Base-by-base conservation (phyloP, 192 early-diverging fungal genomes). In the Backusella morwellensis region DNA sequence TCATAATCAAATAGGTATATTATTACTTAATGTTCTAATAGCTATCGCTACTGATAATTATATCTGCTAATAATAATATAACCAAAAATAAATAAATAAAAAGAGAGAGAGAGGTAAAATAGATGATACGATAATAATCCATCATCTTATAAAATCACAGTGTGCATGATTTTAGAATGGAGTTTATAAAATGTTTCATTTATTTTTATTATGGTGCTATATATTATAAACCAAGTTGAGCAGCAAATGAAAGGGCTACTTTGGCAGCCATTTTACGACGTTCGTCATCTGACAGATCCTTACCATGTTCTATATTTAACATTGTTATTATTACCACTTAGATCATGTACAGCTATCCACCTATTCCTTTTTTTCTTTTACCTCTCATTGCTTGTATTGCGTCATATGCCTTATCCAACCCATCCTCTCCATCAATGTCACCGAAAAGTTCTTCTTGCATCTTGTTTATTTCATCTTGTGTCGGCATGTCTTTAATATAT, bases 161-260 rank as follows among this genome's bases (percentile, higher is more conserved):
- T n/a, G 47, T 7, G 21, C 56, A 63, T 63, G 23, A 26, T 26
- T 29, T 59, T 63, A 63, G 56, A 63, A 63, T 63, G 56, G 56
- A 63, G 56, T 12, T 63, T 17, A 29, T 63, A 63, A 63, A 63
- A 63, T 63, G 56, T 63, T 63, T 63, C 56, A 63, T 3, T 63
- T 63, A 23, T 21, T 56, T 56, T 21, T 56, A 23, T 56, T 56
- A 21, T 3, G 14, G 9, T 40, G 11, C 40, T 35, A 17, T 8
- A 17, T 66, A 17, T 75, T 80, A 75, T 35, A 80, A 21, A 26
- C 77, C 81, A 35, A 82, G 54, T 32, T 84, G 79, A 17, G 82
- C 73, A 34, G 82, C 86, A 81, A 90, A 90, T 17, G 89, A 88
- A 21, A 84, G 76, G 9, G 89, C 89, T 6, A 90, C 89, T 42